Conservation (phyloP, 805 yeast species). For the Teunomyces gatunensis region DNA sequence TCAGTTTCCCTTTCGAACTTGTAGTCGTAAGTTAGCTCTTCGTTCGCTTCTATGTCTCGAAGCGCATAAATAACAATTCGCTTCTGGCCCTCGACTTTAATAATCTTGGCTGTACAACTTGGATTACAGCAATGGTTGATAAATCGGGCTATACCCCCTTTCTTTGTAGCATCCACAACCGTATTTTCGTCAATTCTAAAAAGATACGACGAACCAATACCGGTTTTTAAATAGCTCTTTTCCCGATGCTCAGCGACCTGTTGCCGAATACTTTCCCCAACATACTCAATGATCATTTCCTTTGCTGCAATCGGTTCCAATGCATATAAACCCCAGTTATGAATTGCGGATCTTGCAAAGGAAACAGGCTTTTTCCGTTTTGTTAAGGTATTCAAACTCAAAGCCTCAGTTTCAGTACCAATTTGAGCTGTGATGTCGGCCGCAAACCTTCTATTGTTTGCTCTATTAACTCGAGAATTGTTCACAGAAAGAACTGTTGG, state of each 20-base stretch:
- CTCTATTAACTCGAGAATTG: slow-evolving; percentile 82
- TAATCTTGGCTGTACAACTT: slow-evolving; percentile 94
- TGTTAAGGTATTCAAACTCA: slow-evolving; percentile 81
- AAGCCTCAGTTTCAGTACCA: slow-evolving; percentile 77
- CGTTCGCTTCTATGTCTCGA: slow-evolving; percentile 82
- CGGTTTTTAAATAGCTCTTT: slow-evolving; percentile 76
- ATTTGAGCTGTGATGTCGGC: slow-evolving; percentile 85
- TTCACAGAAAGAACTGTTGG: slow-evolving; percentile 26
- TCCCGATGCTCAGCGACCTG: slow-evolving; percentile 94
- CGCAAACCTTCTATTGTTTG: slow-evolving; percentile 81
- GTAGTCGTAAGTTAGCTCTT: slow-evolving; percentile 93
- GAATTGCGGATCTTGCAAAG: slow-evolving; percentile 96
- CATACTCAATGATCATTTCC: slow-evolving; percentile 97
- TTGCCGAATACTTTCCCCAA: slow-evolving; percentile 91
- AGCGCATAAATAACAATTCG: slow-evolving; percentile 93
- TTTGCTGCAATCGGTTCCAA: slow-evolving; percentile 91
- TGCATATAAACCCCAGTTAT: slow-evolving; percentile 97
- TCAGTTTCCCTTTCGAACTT: slow-evolving; percentile 90
- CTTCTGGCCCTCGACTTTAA: slow-evolving; percentile 89
- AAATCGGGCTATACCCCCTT: slow-evolving; percentile 95
- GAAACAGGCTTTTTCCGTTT: slow-evolving; percentile 91
- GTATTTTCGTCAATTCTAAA: slow-evolving; percentile 92
- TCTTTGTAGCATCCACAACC: slow-evolving; percentile 95
- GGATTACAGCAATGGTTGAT: slow-evolving; percentile 98
- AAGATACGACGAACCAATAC: slow-evolving; percentile 92